Base-by-base conservation (phyloP, 768 basidiomycete genomes). In the Boletus reticuloceps region DNA sequence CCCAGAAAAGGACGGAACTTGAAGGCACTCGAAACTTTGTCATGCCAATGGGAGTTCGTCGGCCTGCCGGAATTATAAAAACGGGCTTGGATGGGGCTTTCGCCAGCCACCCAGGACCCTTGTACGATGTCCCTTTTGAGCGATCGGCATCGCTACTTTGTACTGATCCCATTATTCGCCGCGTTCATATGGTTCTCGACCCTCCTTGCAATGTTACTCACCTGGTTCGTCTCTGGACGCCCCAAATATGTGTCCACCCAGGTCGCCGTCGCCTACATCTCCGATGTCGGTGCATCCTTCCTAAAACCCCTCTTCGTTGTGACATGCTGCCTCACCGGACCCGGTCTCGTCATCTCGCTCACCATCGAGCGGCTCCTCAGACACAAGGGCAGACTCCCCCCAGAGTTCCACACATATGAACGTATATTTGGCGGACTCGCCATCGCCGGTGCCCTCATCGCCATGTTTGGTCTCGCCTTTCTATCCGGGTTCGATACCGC, bases 251-350 rank as follows among this genome's bases (percentile, higher is more conserved):
- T 75, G 16, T 79, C 84, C 14, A 75, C 79, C 66, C 77, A 83
- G 37, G 79, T 79, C 20, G 68, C 69, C 1, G 81, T 89, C 49
- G 82, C 83, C n/a, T 89, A 86, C 69, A 89, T 91, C 46, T 89
- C 87, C 40, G 88, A 91, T 62, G 71, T 91, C 36, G 89, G 85
- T n/a, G 89, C 90, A 19, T 79, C 79, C 59, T 75, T 78, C 49
- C 73, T 91, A 42, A 91, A 91, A 65, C 89, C 90, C 4, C 77
- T 91, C 37, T 92, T 92, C 63, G 74, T 91, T 47, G 74, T 78
- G 16, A 84, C 84, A 8, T 85, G 83, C 60, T 72, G 75, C 38
- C 78, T 89, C 54, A 89, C 89, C 3, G 83, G 79, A 8, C 69
- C 80, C 4, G 74, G 77, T 0, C 88, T 91, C 69, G 72, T 87